Base-by-base conservation (phyloP, 1,139 yeast species). In the Pneumocystis carinii region DNA sequence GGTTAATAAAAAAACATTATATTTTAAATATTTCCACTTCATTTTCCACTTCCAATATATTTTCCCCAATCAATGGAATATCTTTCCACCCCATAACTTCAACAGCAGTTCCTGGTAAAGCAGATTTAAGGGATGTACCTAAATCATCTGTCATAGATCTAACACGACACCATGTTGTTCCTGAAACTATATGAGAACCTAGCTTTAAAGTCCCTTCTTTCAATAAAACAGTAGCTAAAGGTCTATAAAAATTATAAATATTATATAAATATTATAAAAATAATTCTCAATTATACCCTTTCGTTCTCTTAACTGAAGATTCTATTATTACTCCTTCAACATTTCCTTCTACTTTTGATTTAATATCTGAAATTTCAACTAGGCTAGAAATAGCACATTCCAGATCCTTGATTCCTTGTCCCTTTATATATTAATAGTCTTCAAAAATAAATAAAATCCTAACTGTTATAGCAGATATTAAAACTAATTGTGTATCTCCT, bases 1-100 rank as follows among this genome's bases (percentile, higher is more conserved):
- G 36, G 5, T 37, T 60, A 70, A 59, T 15, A 63, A 27, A 57
- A 27, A 5, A 15, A 6, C 4, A 27, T 27, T 32, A 5, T 41
- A 85, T 85, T 10, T 79, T 79, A 19, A 85, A 79, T 6, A 86
- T 95, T 68, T 78, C 73, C 38, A 81, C 78, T 71, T 90, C 97
- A 68, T 77, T 81, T 65, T 81, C 80, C 8, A 95, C 95, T 71
- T 89, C 86, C 7, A 92, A 73, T 0, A 87, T 83, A 68, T 83
- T 83, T 67, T 90, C 96, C 1, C 99, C 99, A 27, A 96, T 94
- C 62, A 83, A 87, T 0, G 98, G 98, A 60, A 90, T 75, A 56
- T 85, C 92, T 71, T 87, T 90, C 98, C 98, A 92, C 0, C 99
- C 98, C 74, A 90, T 81, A 5, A 92, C 79, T 70, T 90, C 95